Evolutionary conservation across 345 rosid genomes (phyloP), one percentile per base, ranked within the genome.

Genomic region (Xanthoceras sorbifolium): DNA sequence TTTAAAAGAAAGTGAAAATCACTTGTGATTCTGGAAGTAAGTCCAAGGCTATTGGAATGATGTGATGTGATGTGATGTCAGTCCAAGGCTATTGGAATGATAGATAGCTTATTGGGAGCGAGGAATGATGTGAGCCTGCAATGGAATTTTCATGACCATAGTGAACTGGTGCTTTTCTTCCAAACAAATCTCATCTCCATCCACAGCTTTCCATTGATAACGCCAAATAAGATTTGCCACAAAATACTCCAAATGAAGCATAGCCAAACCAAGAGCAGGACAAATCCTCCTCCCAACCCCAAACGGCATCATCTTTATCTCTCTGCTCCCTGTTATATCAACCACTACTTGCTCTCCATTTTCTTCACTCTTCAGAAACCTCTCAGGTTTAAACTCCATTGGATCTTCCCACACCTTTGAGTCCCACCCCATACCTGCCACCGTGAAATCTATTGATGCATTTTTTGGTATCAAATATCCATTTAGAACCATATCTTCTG

Each of bases 281-380:
- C 70, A 75, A n/a, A 75, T 52, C 71, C 77, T 75, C 36, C 77
- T 48, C 4, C 77, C 71, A 8, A 23, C 71, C 9, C 77, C 77
- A 64, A 75, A 75, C 9, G 77, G 77, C 77, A 64, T 74, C 77
- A 74, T 74, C 63, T 48, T 64, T 5, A 74, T 74, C 42, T 74
- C 77, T 6, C 40, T 74, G 1, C 70, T 36, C 31, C 75, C 75
- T 34, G 75, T 71, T 22, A 23, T 57, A 57, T 71, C 75, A 71
- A 57, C 32, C 1, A 2, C n/a, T 32, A 14, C 29, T 4, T 10
- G 26, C 1, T 29, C 74, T 11, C 8, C 26, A 14, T 15, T 15
- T 4, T 34, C 64, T 5, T 25, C 36, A 40, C 23, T 40, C 10
- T 22, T 54, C 66, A 36, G 1, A 61, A 72, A 60, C 18, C 76